Base-by-base conservation (phyloP, 2,329 filamentous ascomycete species). In the Trichoderma sp. region DNA sequence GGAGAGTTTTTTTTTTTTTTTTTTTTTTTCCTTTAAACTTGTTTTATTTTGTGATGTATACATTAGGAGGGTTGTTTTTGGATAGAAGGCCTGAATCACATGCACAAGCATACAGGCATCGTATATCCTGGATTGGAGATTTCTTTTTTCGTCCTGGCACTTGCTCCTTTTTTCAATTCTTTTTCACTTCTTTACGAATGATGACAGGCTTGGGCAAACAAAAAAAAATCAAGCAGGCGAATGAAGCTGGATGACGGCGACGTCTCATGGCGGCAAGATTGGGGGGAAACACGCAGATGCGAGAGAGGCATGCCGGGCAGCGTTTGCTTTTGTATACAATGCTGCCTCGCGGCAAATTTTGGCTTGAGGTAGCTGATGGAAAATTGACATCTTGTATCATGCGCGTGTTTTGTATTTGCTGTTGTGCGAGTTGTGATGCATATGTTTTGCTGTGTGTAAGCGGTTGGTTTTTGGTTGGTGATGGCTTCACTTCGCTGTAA, bases 321-420 rank as follows among this genome's bases (percentile, higher is more conserved):
- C 65, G 54, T 75, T 56, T 32, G 61, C 52, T 56, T 32, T 64
- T 61, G 74, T 75, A 76, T 80, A 82, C 79, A 82, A 79, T 77
- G 79, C 76, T 83, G 81, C 81, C 82, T 82, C 82, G 72, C 82
- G 82, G 81, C 79, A 80, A 75, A 75, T 80, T 64, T 76, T 78
- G 52, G 52, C 39, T 75, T 70, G 68, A 73, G 67, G 57, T 67
- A 64, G 60, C 63, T 64, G 50, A 37, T 63, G 37, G 57, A 56
- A 64, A 22, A 45, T 10, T 32, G 29, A 48, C 17, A 22, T 42
- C 15, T 48, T 45, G 8, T 48, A 27, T 22, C 32, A 39, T 39
- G 60, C 58, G 15, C 22, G 19, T 12, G 22, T 29, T 12, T 10
- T 19, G 27, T 22, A 0, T 17, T 35, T 27, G 19, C 29, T 32